A percentile compares a stretch with the other conserved stretches of the same genome.
Conservation (phyloP, 306 rosid genomes). For the Dryas octopetala region DNA sequence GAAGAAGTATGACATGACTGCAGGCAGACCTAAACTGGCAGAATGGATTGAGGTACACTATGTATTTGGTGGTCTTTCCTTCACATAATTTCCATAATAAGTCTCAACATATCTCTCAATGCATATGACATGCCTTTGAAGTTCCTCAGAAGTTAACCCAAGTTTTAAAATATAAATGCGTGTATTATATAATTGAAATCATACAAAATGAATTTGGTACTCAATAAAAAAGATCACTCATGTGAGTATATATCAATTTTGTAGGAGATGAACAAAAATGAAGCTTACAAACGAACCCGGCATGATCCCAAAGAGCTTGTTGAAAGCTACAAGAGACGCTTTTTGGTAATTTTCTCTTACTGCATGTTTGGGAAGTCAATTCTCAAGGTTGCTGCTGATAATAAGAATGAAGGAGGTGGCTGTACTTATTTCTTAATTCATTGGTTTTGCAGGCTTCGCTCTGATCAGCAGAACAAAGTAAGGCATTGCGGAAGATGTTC, state of each 20-base stretch:
- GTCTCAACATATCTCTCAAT: too few species aligned
- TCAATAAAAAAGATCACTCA: neutral
- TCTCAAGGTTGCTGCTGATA: neutral
- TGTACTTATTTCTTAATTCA: neutral
- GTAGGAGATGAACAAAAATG: conserved; percentile 22
- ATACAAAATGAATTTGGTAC: neutral
- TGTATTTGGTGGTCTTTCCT: neutral
- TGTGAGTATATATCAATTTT: neutral
- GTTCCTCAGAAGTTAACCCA: neutral
- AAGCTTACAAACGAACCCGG: conserved; percentile 57
- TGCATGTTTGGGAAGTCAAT: neutral
- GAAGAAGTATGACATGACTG: conserved; percentile 59
- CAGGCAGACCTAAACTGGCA: conserved; percentile 64
- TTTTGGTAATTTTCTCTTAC: conserved; percentile 35
- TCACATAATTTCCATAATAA: neutral
- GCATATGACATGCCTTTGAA: neutral
- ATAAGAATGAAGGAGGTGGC: neutral
- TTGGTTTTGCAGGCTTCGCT: neutral
- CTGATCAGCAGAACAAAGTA: neutral
- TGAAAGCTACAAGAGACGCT: conserved; percentile 59
- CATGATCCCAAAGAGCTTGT: conserved; percentile 55
- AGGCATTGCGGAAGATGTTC: neutral
- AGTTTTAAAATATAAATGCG: neutral
- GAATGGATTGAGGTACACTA: conserved; percentile 65
- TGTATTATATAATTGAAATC: neutral